Evolutionary conservation across 2,329 filamentous ascomycete species (phyloP).

Genomic region (Aspergillus neotritici): DNA sequence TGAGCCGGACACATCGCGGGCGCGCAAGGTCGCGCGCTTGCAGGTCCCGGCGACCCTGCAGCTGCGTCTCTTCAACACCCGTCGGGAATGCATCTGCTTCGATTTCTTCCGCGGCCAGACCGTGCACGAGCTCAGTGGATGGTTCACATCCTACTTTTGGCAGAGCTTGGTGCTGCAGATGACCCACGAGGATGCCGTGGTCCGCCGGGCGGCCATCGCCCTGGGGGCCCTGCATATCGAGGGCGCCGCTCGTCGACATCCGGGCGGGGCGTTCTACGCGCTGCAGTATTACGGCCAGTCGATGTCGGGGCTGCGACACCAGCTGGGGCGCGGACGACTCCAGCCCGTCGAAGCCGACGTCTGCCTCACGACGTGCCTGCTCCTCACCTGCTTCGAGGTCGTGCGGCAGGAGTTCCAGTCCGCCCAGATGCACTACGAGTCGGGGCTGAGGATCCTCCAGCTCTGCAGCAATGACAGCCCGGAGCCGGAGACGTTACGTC

Average conservation of each 20-base stretch:
- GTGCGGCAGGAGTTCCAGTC: neutral
- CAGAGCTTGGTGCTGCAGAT: constrained; percentile 1
- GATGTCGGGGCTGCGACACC: neutral
- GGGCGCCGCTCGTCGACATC: neutral
- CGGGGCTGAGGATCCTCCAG: neutral
- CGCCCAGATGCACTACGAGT: neutral
- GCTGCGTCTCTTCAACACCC: too few species aligned
- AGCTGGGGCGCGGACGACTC: neutral
- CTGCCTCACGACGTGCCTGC: too few species aligned
- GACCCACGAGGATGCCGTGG: neutral
- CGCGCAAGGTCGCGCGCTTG: too few species aligned
- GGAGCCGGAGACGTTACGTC: too few species aligned
- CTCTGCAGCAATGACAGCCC: too few species aligned
- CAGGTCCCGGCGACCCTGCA: too few species aligned
- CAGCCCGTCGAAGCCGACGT: too few species aligned
- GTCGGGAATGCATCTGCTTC: too few species aligned
- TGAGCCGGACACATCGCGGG: too few species aligned
- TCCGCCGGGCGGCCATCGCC: neutral
- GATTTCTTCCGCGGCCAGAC: too few species aligned
- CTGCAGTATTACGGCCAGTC: neutral
- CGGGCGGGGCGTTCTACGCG: too few species aligned
- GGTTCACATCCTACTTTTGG: constrained; percentile 1
- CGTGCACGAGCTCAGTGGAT: neutral
- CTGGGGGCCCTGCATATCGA: neutral
- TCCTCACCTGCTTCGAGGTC: too few species aligned